These are phyloP conservation scores for Colletotrichum lentis DNA, from an alignment of 2,329 filamentous ascomycete genomes.

Conservation along the genomic window DNA sequence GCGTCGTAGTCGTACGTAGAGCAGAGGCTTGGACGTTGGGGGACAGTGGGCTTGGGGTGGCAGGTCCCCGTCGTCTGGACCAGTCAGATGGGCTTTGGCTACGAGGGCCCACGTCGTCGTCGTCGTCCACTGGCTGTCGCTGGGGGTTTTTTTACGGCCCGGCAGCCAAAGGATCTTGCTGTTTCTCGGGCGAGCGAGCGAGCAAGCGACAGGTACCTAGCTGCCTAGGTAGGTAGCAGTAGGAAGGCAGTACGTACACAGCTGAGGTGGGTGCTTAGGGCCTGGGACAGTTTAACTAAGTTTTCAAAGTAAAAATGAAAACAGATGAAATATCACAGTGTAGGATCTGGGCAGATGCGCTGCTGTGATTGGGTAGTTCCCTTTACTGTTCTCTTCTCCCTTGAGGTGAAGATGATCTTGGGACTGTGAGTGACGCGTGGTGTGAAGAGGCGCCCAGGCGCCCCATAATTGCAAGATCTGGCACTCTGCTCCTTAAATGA, in stretches of 20 bases:
- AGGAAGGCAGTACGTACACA: neutral
- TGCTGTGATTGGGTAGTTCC: slow-evolving; percentile 21
- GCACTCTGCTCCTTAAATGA: neutral
- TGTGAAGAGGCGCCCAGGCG: no score
- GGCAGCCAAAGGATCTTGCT: slow-evolving; percentile 4
- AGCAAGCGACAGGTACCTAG: neutral
- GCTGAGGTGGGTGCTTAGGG: neutral
- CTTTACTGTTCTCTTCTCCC: slow-evolving; percentile 5
- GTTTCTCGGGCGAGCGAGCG: neutral
- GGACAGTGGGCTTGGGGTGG: slow-evolving; percentile 12
- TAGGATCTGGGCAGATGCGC: slow-evolving; percentile 2
- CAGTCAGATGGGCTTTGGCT: slow-evolving; percentile 13
- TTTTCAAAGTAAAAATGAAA: neutral
- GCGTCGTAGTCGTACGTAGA: slow-evolving; percentile 37
- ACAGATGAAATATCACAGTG: neutral
- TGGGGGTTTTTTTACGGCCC: neutral
- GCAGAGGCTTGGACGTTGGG: slow-evolving; percentile 35
- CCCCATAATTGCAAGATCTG: neutral
- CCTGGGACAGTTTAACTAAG: neutral
- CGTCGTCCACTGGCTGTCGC: neutral
- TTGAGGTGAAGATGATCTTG: neutral
- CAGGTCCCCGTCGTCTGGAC: slow-evolving; percentile 17
- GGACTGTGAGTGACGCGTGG: neutral
- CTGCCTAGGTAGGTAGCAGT: no score
- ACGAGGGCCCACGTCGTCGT: no score